Evolutionary conservation across 2,329 filamentous ascomycete species (phyloP), one percentile per base, ranked within the genome.

Genomic region (Botrytis deweyae): DNA sequence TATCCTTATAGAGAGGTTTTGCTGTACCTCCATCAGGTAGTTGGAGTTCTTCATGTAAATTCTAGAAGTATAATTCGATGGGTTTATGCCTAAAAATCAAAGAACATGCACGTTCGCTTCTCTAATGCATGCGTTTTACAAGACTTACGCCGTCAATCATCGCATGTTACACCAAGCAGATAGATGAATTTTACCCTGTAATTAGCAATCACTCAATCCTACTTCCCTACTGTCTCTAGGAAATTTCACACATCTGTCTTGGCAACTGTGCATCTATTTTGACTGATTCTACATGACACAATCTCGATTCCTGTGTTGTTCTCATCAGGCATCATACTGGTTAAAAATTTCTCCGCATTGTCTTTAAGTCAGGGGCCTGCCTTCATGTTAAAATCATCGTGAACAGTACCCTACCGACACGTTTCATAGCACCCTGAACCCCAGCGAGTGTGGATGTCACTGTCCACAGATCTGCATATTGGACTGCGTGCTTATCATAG

Each of bases 401-500:
- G 18, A 22, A 69, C 36, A 58, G 49, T 42, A 42, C 36, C 52
- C 66, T 69, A 44, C 36, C 38, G 55, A 69, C 66, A 69, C 66
- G 49, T 69, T 69, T 58, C 66, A 69, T 33, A 29, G 36, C 40
- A 42, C 36, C 65, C 38, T 33, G 36, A 58, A 33, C 66, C 66
- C 36, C 25, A 69, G 66, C 66, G 36, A 49, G 22, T 58, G 52
- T 33, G 66, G 49, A 29, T 42, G 52, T 58, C 55, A 38, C n/a
- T 42, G 22, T 58, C 25, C 55, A 49, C 66, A 69, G 66, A 69
- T 69, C 49, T 58, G 36, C 49, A 69, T 42, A 29, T 40, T 68
- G 52, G 14, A 42, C 49, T 58, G 49, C 38, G 38, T 69, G 66
- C 66, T 69, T 58, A 69, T 69, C 66, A 44, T 59, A 40, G 33